These are phyloP conservation scores for Saccharomyces paradoxus DNA, from an alignment of 805 yeast species.

Conservation along the genomic window DNA sequence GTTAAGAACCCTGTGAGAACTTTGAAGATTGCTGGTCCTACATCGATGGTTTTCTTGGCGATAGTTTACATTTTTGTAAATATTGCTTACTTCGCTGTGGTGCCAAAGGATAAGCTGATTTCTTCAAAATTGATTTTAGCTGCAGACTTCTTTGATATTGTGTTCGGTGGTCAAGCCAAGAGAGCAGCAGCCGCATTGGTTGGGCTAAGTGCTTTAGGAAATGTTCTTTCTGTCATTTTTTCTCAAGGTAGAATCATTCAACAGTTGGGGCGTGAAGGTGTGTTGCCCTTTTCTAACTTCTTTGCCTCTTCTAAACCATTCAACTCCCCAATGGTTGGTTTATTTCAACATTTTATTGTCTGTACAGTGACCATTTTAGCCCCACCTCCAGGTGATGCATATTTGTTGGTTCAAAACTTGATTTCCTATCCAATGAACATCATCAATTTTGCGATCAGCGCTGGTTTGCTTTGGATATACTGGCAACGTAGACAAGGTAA, in stretches of 20 bases:
- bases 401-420: constrained; percentile 69
- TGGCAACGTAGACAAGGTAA: constrained; percentile 43
- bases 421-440: constrained; percentile 77
- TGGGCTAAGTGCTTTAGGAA: constrained; percentile 74
- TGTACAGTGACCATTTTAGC: constrained; percentile 68
- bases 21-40: constrained; percentile 65
- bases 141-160: constrained; percentile 64
- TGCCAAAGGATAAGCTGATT: constrained; percentile 54
- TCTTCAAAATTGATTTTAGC: constrained; percentile 64
- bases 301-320: constrained; percentile 69
- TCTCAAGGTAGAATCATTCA: constrained; percentile 78
- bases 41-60: constrained; percentile 52
- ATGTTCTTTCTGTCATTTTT: constrained; percentile 70
- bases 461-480: constrained; percentile 50
- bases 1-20: constrained; percentile 64
- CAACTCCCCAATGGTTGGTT: constrained; percentile 63
- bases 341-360: constrained; percentile 68
- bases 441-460: constrained; percentile 56
- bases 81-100: constrained; percentile 75
- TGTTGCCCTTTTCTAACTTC: constrained; percentile 62
- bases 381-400: constrained; percentile 84
- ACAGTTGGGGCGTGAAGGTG: constrained; percentile 75
- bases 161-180: constrained; percentile 61
- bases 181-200: constrained; percentile 72
- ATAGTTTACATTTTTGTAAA: constrained; percentile 68